Evolutionary conservation across 306 rosid species (phyloP), one percentile per base, ranked within the genome.

Genomic region (Rosa rugosa): DNA sequence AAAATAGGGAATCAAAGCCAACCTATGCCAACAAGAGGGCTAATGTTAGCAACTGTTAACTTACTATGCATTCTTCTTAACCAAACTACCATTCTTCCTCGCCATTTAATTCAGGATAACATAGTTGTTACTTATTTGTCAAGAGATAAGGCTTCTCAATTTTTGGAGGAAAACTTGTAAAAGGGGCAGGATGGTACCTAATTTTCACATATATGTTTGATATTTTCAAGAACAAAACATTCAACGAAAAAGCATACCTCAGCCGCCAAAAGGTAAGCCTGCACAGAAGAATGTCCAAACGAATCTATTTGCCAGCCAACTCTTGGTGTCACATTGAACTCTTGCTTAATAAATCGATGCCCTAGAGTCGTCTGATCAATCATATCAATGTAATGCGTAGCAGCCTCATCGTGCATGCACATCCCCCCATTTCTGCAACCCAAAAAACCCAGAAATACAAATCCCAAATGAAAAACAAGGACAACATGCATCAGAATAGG

Each of bases 361-460:
- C 36, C 36, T 31, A 31, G 36, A 31, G 36, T 31, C 3, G 36
- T 31, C 36, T 31, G 36, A 31, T 31, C 36, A 31, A 31, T 31
- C 36, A 31, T 31, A 31, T 31, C 36, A 44, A 93, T 84, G 83
- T 91, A 91, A 82, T 93, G 98, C 2, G 95, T 10, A 34, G 97
- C 65, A 34, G 98, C 98, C 86, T 93, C 97, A 49, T 93, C 98
- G 60, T 93, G 98, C 98, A 93, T 93, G 62, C 95, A 91, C 89
- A 78, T 81, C 20, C 98, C 98, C 77, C 98, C 98, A 84, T 93
- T 93, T 87, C 98, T 91, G 75, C 87, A 83, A 31, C 36, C 31
- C 31, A 27, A 27, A 80, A 40, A 40, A 3, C 41, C 44, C 44
- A 40, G 44, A 40, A 40, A 40, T 40, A 40, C 5, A 40, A 40